Conservation (phyloP, 345 rosid genomes). For the Gossypium arboreum region DNA sequence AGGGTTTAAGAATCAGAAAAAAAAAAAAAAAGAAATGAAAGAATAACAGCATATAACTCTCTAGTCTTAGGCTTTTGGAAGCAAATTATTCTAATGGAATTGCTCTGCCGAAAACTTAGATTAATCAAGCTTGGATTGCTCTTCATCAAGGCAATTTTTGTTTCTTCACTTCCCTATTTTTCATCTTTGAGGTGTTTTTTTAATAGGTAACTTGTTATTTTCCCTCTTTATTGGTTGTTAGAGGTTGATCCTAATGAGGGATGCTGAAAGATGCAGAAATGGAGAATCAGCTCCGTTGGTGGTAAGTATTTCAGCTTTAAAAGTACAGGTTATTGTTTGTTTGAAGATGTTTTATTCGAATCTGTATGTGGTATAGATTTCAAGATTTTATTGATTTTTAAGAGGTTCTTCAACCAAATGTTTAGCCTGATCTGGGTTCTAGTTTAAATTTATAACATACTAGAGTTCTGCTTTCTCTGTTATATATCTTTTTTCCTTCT, state of each 20-base stretch:
- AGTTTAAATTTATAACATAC: neutral
- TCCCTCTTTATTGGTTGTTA: conserved; percentile 18
- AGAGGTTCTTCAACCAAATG: neutral
- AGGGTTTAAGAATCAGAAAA: neutral
- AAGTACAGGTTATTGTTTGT: neutral
- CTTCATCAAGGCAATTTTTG: neutral
- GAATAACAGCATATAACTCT: neutral
- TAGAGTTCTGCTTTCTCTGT: neutral
- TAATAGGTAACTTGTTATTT: conserved; percentile 5
- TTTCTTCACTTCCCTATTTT: too few relatives aligned
- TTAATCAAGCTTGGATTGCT: neutral
- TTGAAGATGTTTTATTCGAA: neutral
- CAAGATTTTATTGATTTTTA: neutral
- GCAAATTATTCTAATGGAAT: neutral
- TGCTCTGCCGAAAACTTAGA: neutral
- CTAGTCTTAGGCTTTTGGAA: neutral
- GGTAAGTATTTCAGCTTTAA: conserved; percentile 25
- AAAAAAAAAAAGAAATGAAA: neutral
- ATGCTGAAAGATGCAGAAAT: conserved; percentile 33
- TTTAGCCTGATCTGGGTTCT: neutral
- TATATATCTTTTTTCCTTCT: neutral
- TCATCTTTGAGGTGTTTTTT: neutral
- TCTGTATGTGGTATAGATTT: neutral
- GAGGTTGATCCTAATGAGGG: conserved; percentile 39
- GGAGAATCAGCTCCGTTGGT: conserved; percentile 32